phyloP scores from a whole-genome alignment of 2,329 filamentous ascomycete genomes.

The Beauveria medogensis region DNA sequence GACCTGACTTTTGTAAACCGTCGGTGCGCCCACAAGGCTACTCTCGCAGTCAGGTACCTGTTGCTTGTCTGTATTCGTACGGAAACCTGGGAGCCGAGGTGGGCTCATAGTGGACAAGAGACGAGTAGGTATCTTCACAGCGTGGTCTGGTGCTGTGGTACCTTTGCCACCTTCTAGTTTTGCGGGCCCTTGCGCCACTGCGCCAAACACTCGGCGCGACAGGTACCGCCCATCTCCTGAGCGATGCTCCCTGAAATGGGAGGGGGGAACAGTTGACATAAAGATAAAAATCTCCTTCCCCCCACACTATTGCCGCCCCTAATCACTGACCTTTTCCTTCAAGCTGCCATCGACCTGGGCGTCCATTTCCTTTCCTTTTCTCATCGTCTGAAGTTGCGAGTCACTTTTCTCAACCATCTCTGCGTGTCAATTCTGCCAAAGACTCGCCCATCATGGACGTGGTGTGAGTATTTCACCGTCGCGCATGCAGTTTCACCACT shows the following conservation, averaged over 20 bases:
- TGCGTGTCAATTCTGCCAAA: background rate
- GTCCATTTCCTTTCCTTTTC: background rate
- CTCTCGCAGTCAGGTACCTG: too few relatives aligned
- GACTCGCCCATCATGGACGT: slow-evolving; percentile 25
- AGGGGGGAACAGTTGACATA: slow-evolving; percentile 1
- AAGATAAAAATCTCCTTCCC: slow-evolving; percentile 10
- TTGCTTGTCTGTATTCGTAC: too few relatives aligned
- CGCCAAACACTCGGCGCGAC: background rate
- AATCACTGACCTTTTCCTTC: slow-evolving; percentile 2
- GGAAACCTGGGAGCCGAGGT: too few relatives aligned
- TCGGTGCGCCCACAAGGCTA: too few relatives aligned
- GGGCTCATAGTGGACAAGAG: too few relatives aligned
- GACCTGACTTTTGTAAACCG: too few relatives aligned
- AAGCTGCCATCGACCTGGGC: slow-evolving; percentile 1
- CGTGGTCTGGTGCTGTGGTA: background rate
- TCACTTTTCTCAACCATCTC: background rate
- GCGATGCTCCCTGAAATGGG: background rate
- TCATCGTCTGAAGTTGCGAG: background rate
- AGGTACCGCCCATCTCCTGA: slow-evolving; percentile 7
- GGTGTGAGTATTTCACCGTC: slow-evolving; percentile 19
- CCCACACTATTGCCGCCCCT: slow-evolving; percentile 9
- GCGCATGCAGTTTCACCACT: background rate
- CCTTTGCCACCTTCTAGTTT: background rate
- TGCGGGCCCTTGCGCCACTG: background rate
- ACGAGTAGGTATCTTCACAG: background rate